Evolutionary conservation across 2,329 filamentous ascomycete genomes (phyloP).

Genomic region (Epichloe elymi): DNA sequence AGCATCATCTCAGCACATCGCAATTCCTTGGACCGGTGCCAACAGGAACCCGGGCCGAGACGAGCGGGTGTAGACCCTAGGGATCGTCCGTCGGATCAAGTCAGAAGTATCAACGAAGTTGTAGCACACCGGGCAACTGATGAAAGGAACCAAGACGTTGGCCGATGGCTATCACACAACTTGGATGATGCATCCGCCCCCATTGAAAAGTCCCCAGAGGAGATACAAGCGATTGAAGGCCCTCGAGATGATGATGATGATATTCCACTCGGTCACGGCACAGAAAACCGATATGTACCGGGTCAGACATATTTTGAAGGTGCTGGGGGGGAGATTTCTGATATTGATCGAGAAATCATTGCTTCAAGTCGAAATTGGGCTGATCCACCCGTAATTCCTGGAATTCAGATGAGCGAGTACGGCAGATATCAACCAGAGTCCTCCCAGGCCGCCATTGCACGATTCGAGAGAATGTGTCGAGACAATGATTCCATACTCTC

Average conservation of each 20-base stretch:
- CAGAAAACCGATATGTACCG: conserved; percentile 35
- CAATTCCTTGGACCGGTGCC: conserved; percentile 29
- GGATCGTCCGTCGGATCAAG: conserved; percentile 28
- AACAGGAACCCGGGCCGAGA: conserved; percentile 24
- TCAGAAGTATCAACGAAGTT: conserved; percentile 36
- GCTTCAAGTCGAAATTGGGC: conserved; percentile 34
- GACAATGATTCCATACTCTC: conserved; percentile 48
- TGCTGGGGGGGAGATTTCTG: conserved; percentile 29
- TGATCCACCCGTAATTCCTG: conserved; percentile 32
- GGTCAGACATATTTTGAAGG: conserved; percentile 37
- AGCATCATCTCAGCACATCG: conserved; percentile 15
- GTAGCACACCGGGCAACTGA: conserved; percentile 26
- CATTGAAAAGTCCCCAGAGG: conserved; percentile 13
- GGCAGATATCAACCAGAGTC: conserved; percentile 32
- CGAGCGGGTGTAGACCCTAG: conserved; percentile 35
- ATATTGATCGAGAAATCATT: conserved; percentile 37
- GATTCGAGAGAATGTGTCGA: conserved; percentile 36
- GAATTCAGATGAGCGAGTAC: conserved; percentile 24
- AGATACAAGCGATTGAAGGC: conserved; percentile 12
- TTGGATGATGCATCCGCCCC: conserved; percentile 16
- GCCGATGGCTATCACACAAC: conserved; percentile 32
- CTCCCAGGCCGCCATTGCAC: conserved; percentile 40
- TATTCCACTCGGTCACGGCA: conserved; percentile 32
- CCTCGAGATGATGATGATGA: conserved; percentile 21
- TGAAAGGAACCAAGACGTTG: conserved; percentile 37